Evolutionary conservation across 257 asterid genomes (phyloP).

Genomic region (Salvia miltiorrhiza): DNA sequence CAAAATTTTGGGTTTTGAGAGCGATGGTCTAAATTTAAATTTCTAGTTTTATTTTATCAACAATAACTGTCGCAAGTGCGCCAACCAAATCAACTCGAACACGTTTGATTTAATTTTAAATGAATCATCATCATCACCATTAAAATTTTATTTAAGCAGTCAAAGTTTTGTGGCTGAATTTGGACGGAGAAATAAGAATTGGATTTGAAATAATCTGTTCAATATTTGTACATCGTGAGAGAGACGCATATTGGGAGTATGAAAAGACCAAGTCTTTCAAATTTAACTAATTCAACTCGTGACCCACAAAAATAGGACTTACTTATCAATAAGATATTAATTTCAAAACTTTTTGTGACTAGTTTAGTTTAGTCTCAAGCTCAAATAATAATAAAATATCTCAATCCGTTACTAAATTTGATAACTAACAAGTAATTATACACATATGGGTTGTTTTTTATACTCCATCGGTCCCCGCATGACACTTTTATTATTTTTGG

Average conservation of each 20-base stretch:
- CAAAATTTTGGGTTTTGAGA: slow-evolving; percentile 7
- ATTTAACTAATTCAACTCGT: slow-evolving; percentile 17
- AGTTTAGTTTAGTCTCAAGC: not conserved
- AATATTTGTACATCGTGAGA: not conserved
- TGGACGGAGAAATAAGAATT: slow-evolving; percentile 9
- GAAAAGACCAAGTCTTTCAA: slow-evolving; percentile 11
- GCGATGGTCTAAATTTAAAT: not conserved
- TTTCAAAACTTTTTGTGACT: not conserved
- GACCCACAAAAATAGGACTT: not conserved
- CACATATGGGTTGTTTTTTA: no score
- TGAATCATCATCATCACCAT: not conserved
- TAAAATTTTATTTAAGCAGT: not conserved
- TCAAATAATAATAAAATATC: not conserved
- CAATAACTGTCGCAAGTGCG: slow-evolving; percentile 13
- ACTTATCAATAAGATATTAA: not conserved
- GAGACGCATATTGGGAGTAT: not conserved
- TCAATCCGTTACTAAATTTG: no score
- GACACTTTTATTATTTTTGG: no score
- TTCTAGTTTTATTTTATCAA: not conserved
- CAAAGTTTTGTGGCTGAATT: slow-evolving; percentile 23
- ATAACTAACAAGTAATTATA: no score
- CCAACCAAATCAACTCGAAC: slow-evolving; percentile 35
- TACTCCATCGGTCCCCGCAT: no score
- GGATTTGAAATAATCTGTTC: not conserved
- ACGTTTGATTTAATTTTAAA: slow-evolving; percentile 4